Evolutionary conservation across 75 land plant species (phyloP).

Genomic region (Sequoiadendron giganteum): DNA sequence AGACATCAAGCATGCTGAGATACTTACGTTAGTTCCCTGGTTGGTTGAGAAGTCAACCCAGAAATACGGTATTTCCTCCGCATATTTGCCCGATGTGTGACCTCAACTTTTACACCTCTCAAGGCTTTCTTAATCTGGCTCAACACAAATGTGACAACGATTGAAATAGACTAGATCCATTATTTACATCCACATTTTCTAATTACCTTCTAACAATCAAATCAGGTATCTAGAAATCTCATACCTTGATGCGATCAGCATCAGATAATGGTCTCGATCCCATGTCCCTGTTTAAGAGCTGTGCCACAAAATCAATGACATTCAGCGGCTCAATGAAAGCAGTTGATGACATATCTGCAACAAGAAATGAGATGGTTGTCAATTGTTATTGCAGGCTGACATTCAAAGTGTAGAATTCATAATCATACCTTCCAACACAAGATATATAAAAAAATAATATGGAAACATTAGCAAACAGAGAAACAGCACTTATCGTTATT

Average conservation of each 20-base stretch:
- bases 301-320: slow-evolving; percentile 78
- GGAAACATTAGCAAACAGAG: background rate
- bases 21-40: slow-evolving; percentile 75
- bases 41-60: slow-evolving; percentile 80
- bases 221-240: background rate
- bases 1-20: background rate
- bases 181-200: background rate
- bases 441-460: background rate
- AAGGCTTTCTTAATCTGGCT: slow-evolving; percentile 78
- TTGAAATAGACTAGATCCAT: background rate
- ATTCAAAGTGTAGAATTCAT: background rate
- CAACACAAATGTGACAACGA: background rate
- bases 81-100: slow-evolving; percentile 86
- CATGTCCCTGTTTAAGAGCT: slow-evolving; percentile 72
- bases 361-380: background rate
- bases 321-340: slow-evolving; percentile 90
- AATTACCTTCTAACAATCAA: background rate
- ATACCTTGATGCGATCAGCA: slow-evolving; percentile 74
- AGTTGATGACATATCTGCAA: slow-evolving; percentile 95
- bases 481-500: background rate
- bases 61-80: slow-evolving; percentile 88
- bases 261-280: slow-evolving; percentile 67
- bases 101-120: slow-evolving; percentile 91
- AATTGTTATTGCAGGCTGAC: background rate
- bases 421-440: background rate